Percentiles rank a stretch among this genome's conserved stretches.
Evolutionary conservation across 768 basidiomycete genomes (phyloP).

Genomic region (Phanerodontia chrysosporium): DNA sequence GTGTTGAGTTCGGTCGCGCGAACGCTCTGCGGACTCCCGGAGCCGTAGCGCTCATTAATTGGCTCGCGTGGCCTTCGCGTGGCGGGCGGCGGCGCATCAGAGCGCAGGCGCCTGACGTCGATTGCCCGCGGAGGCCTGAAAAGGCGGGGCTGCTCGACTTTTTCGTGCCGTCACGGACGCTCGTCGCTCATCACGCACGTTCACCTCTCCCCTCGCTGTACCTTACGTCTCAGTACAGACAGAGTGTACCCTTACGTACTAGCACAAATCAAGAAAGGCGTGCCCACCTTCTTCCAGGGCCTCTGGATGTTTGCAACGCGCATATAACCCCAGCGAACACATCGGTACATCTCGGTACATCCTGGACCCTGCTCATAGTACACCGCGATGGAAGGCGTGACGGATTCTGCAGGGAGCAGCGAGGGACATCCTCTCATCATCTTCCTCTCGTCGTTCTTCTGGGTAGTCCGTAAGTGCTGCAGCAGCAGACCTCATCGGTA

Average conservation of each 20-base stretch:
- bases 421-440: conserved; percentile 71
- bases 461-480: conserved; percentile 63
- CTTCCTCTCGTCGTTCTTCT: conserved; percentile 76
- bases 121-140: not conserved
- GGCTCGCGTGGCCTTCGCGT: not conserved
- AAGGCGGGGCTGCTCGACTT: not conserved
- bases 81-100: not conserved
- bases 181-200: not conserved
- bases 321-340: not conserved
- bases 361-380: not conserved
- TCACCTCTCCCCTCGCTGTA: not conserved
- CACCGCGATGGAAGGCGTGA: not conserved
- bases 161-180: not conserved
- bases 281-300: not conserved
- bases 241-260: not conserved
- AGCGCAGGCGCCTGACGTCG: not conserved
- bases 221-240: not conserved
- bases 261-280: not conserved
- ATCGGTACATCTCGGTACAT: not conserved
- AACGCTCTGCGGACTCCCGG: not conserved
- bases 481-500: not conserved
- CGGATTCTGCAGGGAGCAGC: not conserved
- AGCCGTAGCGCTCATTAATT: not conserved
- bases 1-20: not conserved
- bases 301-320: not conserved